phyloP scores from a whole-genome alignment of 805 yeast species.

The Candida vaughaniae region DNA sequence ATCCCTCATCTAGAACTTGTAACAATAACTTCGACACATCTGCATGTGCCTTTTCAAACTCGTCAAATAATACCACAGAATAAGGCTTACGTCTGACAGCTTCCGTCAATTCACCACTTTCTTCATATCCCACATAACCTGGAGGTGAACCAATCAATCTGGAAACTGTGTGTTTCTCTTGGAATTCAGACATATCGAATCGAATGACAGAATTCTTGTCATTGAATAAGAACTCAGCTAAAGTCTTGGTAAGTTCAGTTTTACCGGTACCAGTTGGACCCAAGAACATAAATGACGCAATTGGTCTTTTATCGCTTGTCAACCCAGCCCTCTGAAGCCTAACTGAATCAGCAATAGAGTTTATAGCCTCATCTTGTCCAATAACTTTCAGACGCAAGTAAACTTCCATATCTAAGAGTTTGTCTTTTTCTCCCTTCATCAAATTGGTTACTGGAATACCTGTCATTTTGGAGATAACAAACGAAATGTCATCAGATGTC shows the following conservation, averaged over 20 bases:
- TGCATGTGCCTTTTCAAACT: conserved; percentile 94
- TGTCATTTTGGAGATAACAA: conserved; percentile 89
- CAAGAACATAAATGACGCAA: conserved; percentile 92
- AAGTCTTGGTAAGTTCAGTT: conserved; percentile 89
- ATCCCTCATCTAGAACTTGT: conserved; percentile 95
- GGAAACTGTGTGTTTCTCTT: conserved; percentile 88
- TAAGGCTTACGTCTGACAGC: conserved; percentile 95
- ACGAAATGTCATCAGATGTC: conserved; percentile 89
- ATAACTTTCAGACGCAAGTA: conserved; percentile 75
- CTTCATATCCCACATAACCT: conserved; percentile 95
- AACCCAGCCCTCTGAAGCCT: conserved; percentile 95
- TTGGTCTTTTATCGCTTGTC: conserved; percentile 91
- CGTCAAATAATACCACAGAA: conserved; percentile 89
- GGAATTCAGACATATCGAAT: conserved; percentile 98
- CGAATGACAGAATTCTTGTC: conserved; percentile 84
- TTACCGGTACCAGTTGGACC: conserved; percentile 99
- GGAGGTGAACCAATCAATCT: conserved; percentile 97
- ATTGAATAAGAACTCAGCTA: conserved; percentile 89
- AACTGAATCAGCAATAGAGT: conserved; percentile 88
- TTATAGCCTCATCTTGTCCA: conserved; percentile 95
- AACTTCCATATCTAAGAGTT: conserved; percentile 82
- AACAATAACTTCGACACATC: conserved; percentile 88
- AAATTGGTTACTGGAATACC: conserved; percentile 92
- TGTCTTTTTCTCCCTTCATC: conserved; percentile 92
- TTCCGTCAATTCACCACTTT: conserved; percentile 94